Percentiles rank a stretch among this genome's conserved stretches.
These are phyloP conservation scores for Chenopodium suecicum DNA, from an alignment of 148 eudicot genomes.

Conservation along the genomic window DNA sequence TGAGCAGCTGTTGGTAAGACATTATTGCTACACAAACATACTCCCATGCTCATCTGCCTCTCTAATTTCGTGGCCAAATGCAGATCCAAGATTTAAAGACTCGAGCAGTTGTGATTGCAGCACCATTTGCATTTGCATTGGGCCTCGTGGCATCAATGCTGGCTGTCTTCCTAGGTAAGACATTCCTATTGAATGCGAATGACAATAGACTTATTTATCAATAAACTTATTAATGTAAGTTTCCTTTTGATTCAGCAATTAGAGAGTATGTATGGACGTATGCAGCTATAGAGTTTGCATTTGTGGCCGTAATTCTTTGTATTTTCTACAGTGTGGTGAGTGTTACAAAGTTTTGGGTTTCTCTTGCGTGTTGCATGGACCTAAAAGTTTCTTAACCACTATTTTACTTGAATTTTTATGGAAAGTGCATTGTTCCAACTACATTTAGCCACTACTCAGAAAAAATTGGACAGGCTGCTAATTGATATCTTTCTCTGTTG, in stretches of 20 bases:
- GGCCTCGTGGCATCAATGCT: slow-evolving; percentile 65
- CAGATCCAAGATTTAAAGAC: slow-evolving; percentile 67
- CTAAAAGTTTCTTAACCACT: background rate
- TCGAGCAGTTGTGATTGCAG: slow-evolving; percentile 67
- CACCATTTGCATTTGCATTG: slow-evolving; percentile 73
- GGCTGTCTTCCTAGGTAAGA: slow-evolving; percentile 73
- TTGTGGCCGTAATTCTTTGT: slow-evolving; percentile 62
- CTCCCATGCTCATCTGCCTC: background rate
- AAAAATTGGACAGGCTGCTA: background rate
- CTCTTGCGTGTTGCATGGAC: background rate
- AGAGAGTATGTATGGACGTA: slow-evolving; percentile 83
- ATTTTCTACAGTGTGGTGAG: slow-evolving; percentile 66
- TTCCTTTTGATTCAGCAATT: slow-evolving; percentile 63
- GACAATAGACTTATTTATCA: background rate
- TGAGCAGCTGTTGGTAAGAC: slow-evolving; percentile 87
- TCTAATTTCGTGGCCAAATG: slow-evolving; percentile 6
- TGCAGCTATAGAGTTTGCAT: slow-evolving; percentile 88
- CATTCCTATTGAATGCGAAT: background rate
- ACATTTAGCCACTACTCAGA: background rate
- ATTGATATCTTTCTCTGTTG: slow-evolving; percentile 24
- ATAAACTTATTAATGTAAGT: background rate
- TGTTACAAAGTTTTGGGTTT: background rate
- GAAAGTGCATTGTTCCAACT: background rate
- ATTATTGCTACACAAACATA: slow-evolving; percentile 6
- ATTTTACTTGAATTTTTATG: background rate